Conservation (phyloP, 1,284 basidiomycete species). For the Quambalaria eucalypti region DNA sequence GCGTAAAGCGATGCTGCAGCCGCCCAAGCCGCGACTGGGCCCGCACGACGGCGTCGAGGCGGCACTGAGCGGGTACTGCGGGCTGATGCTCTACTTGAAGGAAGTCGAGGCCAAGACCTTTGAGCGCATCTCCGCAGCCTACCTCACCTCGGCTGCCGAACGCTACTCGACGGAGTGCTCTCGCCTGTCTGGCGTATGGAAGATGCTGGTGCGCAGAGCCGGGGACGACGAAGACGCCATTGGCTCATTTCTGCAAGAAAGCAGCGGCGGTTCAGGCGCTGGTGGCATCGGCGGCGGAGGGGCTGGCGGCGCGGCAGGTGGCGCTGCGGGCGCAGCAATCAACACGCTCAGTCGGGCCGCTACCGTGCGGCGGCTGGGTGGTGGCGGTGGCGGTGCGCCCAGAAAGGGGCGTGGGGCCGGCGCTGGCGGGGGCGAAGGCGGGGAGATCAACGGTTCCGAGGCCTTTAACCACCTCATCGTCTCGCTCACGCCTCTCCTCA, state of each 20-base stretch:
- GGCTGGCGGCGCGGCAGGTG: constrained; percentile 24
- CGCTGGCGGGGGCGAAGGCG: neutral
- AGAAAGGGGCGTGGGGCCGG: neutral
- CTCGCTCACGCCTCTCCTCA: constrained; percentile 66
- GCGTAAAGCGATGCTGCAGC: constrained; percentile 17
- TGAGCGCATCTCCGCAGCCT: constrained; percentile 28
- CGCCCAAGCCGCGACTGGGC: constrained; percentile 25
- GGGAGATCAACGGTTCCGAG: constrained; percentile 48
- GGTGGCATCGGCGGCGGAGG: constrained; percentile 5
- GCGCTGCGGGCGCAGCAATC: no score
- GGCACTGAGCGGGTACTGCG: constrained; percentile 76
- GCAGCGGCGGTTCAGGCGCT: constrained; percentile 6
- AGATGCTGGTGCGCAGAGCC: constrained; percentile 18
- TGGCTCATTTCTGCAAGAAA: constrained; percentile 9
- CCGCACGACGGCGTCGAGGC: constrained; percentile 55
- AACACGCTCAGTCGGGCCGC: neutral
- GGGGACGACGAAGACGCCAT: constrained; percentile 22
- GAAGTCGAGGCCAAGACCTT: constrained; percentile 59
- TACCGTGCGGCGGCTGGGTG: neutral
- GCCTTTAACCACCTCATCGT: constrained; percentile 67
- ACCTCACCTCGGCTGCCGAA: constrained; percentile 30
- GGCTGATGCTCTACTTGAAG: constrained; percentile 82
- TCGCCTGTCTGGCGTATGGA: constrained; percentile 22
- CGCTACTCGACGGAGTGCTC: constrained; percentile 35
- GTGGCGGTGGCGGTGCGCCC: neutral